phyloP scores from a whole-genome alignment of 1,284 basidiomycete genomes.

The Golubevia pallescens region DNA sequence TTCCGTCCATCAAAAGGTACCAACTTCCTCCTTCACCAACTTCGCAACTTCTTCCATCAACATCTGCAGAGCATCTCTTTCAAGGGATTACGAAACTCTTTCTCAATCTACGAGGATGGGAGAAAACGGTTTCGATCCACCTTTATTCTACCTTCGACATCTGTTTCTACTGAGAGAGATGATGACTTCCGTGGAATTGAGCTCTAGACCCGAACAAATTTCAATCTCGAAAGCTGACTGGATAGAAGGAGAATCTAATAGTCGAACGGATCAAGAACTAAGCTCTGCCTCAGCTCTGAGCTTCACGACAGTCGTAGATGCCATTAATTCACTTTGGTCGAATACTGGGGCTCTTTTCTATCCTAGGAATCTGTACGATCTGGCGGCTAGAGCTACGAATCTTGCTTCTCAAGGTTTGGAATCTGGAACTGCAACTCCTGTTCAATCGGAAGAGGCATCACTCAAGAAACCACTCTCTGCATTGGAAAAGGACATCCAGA shows the following conservation, averaged over 20 bases:
- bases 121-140: conserved; percentile 19
- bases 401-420: too few relatives aligned
- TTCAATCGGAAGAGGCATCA: too few relatives aligned
- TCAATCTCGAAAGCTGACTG: conserved; percentile 13
- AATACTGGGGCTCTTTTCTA: conserved; percentile 25
- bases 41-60: conserved; percentile 17
- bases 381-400: too few relatives aligned
- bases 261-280: background rate
- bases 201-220: too few relatives aligned
- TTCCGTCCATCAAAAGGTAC: conserved; percentile 20
- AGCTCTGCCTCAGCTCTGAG: conserved; percentile 8
- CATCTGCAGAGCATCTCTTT: conserved; percentile 14
- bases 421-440: too few relatives aligned
- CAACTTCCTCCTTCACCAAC: conserved; percentile 15
- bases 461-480: too few relatives aligned
- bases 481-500: too few relatives aligned
- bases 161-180: conserved; percentile 24
- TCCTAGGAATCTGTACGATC: conserved; percentile 3
- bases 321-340: conserved; percentile 35
- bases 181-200: conserved; percentile 23
- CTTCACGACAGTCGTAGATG: conserved; percentile 20
- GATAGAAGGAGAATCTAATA: conserved; percentile 7
- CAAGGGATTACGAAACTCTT: conserved; percentile 12
- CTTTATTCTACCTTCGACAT: conserved; percentile 26
- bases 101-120: conserved; percentile 12